A percentile compares a stretch with the other conserved stretches of the same genome.
These are phyloP conservation scores for Fusarium cicatricum DNA, from an alignment of 2,329 filamentous ascomycete genomes.

Conservation along the genomic window DNA sequence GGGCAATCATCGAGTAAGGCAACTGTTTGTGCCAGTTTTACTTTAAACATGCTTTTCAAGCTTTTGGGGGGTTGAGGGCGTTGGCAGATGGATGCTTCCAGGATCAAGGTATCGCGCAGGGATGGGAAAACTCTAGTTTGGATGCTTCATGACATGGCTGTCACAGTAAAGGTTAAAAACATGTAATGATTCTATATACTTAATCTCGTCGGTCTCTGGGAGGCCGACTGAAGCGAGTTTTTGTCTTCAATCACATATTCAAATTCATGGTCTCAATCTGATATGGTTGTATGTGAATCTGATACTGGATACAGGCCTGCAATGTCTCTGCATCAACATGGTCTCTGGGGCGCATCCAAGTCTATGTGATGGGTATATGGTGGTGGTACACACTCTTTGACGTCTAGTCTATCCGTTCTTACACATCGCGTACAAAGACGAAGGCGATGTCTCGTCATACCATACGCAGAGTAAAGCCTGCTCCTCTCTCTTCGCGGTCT, in stretches of 20 bases:
- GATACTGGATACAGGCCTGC: neutral
- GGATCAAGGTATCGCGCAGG: slow-evolving; percentile 18
- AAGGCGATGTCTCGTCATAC: slow-evolving; percentile 40
- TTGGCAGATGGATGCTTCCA: slow-evolving; percentile 26
- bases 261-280: neutral
- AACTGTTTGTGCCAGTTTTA: slow-evolving; percentile 21
- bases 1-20: slow-evolving; percentile 37
- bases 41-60: slow-evolving; percentile 28
- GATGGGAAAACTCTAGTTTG: slow-evolving; percentile 21
- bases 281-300: neutral
- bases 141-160: slow-evolving; percentile 37
- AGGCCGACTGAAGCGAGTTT: slow-evolving; percentile 1
- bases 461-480: slow-evolving; percentile 72
- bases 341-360: neutral
- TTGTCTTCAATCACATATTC: slow-evolving; percentile 9
- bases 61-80: slow-evolving; percentile 27
- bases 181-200: slow-evolving; percentile 40
- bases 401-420: neutral
- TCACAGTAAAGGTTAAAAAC: slow-evolving; percentile 28
- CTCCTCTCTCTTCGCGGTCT: slow-evolving; percentile 70
- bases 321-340: neutral
- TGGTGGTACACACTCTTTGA: neutral
- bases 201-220: slow-evolving; percentile 31
- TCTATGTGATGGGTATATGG: neutral
- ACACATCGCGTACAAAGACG: neutral